A percentile compares a stretch with the other conserved stretches of the same genome.
Conservation (phyloP, 192 early-diverging fungal genomes). For the Mortierella alpina region DNA sequence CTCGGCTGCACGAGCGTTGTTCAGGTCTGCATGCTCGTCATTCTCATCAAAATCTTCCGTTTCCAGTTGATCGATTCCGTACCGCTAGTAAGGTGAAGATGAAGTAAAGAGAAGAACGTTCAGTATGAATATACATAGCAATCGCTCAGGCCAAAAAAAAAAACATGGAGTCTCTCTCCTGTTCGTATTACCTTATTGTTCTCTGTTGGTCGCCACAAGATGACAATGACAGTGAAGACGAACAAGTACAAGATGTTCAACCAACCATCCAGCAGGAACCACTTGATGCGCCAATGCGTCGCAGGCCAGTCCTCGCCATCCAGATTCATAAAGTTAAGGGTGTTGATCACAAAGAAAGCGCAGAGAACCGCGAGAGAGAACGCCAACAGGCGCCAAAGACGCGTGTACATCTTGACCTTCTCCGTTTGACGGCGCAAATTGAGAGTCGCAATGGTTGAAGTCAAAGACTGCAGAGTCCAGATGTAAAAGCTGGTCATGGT, state of each 20-base stretch:
- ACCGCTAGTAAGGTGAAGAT: constrained; percentile 60
- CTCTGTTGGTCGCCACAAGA: constrained; percentile 92
- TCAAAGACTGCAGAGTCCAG: constrained; percentile 90
- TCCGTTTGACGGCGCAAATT: constrained; percentile 86
- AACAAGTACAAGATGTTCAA: constrained; percentile 89
- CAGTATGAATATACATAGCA: too few species aligned
- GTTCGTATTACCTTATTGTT: constrained; percentile 75
- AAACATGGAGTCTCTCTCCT: neutral
- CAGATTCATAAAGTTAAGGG: constrained; percentile 78
- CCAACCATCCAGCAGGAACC: constrained; percentile 95
- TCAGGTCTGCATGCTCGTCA: constrained; percentile 75
- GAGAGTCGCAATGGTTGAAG: constrained; percentile 79
- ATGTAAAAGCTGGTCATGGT: constrained; percentile 95
- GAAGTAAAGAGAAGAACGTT: neutral
- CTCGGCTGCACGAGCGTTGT: constrained; percentile 59
- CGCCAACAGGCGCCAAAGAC: constrained; percentile 82
- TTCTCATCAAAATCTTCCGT: constrained; percentile 70
- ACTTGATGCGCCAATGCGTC: constrained; percentile 84
- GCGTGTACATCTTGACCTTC: constrained; percentile 91
- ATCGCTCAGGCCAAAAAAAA: neutral
- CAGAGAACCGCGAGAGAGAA: constrained; percentile 79
- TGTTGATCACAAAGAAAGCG: constrained; percentile 86
- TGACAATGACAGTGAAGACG: constrained; percentile 81
- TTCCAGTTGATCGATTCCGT: constrained; percentile 87
- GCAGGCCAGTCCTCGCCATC: constrained; percentile 74